phyloP scores from a whole-genome alignment of 805 yeast species.

The Yarrowia bubula region DNA sequence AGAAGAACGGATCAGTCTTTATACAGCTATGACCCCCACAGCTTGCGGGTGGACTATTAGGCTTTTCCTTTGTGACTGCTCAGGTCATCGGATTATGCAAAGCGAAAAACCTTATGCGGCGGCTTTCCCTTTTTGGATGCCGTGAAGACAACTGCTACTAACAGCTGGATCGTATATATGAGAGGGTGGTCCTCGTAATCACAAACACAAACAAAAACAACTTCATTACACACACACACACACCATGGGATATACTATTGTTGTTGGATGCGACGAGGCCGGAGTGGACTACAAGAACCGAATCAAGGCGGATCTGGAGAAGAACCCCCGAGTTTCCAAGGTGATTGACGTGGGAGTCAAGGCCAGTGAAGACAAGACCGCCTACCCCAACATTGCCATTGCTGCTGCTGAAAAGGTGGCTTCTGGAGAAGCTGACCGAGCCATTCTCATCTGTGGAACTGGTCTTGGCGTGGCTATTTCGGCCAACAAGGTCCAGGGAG shows the following conservation, averaged over 20 bases:
- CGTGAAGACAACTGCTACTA: too few relatives aligned
- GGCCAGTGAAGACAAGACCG: constrained; percentile 39
- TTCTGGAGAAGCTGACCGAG: constrained; percentile 47
- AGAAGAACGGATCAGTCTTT: not conserved
- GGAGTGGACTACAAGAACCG: constrained; percentile 47
- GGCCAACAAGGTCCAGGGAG: constrained; percentile 49
- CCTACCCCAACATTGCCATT: constrained; percentile 48
- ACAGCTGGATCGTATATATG: too few relatives aligned
- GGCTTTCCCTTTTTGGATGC: constrained; percentile 17
- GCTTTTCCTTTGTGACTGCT: not conserved
- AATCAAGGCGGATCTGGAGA: constrained; percentile 41
- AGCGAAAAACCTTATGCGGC: not conserved
- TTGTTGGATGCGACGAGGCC: constrained; percentile 48
- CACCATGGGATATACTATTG: constrained; percentile 35
- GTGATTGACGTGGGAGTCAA: constrained; percentile 46
- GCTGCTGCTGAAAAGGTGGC: constrained; percentile 46
- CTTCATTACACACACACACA: not conserved
- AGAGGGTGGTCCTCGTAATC: too few relatives aligned
- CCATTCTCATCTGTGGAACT: constrained; percentile 49
- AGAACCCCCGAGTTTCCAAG: constrained; percentile 37
- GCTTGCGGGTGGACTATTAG: not conserved
- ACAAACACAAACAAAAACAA: too few relatives aligned
- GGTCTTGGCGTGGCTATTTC: constrained; percentile 51
- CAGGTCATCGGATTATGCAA: constrained; percentile 25
- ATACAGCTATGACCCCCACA: constrained; percentile 4